Percentiles rank a stretch among this genome's conserved stretches.
Conservation (phyloP, 2,329 filamentous ascomycete species). For the Pseudocercospora cruenta region DNA sequence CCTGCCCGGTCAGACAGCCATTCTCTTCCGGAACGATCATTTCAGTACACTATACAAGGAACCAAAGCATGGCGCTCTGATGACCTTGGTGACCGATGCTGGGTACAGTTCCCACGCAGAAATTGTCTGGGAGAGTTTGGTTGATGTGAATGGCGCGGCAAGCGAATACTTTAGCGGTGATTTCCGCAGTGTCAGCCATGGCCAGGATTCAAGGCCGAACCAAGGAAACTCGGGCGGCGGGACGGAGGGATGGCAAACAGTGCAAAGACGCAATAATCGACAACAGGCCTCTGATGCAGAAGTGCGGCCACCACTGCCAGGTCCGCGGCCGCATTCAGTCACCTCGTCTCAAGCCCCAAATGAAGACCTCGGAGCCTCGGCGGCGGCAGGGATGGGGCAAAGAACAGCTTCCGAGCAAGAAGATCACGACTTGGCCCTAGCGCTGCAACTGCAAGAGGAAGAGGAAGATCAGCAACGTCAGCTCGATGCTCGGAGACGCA, state of each 20-base stretch:
- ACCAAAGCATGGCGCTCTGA: slow-evolving; percentile 72
- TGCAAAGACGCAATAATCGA: slow-evolving; percentile 45
- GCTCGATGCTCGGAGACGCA: slow-evolving; percentile 59
- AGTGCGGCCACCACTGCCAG: slow-evolving; percentile 30
- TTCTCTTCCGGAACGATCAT: slow-evolving; percentile 95
- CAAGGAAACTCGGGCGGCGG: slow-evolving; percentile 34
- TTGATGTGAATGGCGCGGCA: slow-evolving; percentile 81
- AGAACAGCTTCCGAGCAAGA: slow-evolving; percentile 70
- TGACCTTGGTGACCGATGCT: slow-evolving; percentile 88
- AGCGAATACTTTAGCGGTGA: slow-evolving; percentile 88
- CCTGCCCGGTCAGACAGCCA: slow-evolving; percentile 77
- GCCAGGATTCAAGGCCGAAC: slow-evolving; percentile 36
- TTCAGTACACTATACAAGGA: slow-evolving; percentile 94
- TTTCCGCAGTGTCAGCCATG: slow-evolving; percentile 79
- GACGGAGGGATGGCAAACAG: slow-evolving; percentile 60
- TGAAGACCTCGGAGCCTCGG: slow-evolving; percentile 8
- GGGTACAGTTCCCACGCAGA: slow-evolving; percentile 87
- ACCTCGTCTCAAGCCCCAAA: slow-evolving; percentile 13
- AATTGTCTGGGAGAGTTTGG: slow-evolving; percentile 92
- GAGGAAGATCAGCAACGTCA: slow-evolving; percentile 78
- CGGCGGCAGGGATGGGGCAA: slow-evolving; percentile 28
- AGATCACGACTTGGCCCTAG: slow-evolving; percentile 79
- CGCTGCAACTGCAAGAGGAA: slow-evolving; percentile 90
- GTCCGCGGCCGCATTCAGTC: slow-evolving; percentile 30
- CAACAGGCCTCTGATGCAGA: slow-evolving; percentile 18